These are phyloP conservation scores for Acacia pycnantha DNA, from an alignment of 331 rosid genomes.

Conservation along the genomic window DNA sequence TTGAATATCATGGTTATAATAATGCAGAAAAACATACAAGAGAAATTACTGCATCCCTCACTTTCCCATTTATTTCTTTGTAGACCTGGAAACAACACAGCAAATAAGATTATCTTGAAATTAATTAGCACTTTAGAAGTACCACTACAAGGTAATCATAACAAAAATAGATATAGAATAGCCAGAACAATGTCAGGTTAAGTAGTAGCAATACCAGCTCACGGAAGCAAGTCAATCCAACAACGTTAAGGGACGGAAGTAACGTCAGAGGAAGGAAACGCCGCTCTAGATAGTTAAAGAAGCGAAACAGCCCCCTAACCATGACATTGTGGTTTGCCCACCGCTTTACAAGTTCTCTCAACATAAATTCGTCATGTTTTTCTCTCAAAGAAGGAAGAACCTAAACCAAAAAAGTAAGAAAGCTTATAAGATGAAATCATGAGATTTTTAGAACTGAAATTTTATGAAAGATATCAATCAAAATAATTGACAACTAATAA, in stretches of 20 bases:
- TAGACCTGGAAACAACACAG: slow-evolving; percentile 63
- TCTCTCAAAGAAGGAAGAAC: slow-evolving; percentile 82
- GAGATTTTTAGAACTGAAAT: neutral
- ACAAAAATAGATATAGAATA: slow-evolving; percentile 1
- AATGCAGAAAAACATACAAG: slow-evolving; percentile 49
- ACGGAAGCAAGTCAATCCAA: slow-evolving; percentile 86
- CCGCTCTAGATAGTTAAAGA: slow-evolving; percentile 80
- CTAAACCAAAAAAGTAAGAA: slow-evolving; percentile 35
- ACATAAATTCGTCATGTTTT: slow-evolving; percentile 85
- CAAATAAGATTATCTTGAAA: neutral
- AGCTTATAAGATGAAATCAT: neutral
- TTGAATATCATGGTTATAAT: neutral
- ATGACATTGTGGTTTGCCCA: slow-evolving; percentile 89
- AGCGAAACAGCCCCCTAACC: slow-evolving; percentile 89
- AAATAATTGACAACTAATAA: neutral
- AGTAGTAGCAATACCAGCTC: slow-evolving; percentile 53
- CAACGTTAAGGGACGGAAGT: slow-evolving; percentile 81
- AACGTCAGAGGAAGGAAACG: slow-evolving; percentile 74
- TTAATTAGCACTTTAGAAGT: neutral
- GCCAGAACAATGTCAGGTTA: slow-evolving; percentile 25
- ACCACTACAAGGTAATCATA: slow-evolving; percentile 12
- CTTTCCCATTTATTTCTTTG: slow-evolving; percentile 79
- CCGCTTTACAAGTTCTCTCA: slow-evolving; percentile 86
- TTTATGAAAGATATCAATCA: neutral
- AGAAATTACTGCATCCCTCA: slow-evolving; percentile 86